Evolutionary conservation across 129 eudicot genomes (phyloP), one percentile per base, ranked within the genome.

Genomic region (Pulicaria dysenterica): DNA sequence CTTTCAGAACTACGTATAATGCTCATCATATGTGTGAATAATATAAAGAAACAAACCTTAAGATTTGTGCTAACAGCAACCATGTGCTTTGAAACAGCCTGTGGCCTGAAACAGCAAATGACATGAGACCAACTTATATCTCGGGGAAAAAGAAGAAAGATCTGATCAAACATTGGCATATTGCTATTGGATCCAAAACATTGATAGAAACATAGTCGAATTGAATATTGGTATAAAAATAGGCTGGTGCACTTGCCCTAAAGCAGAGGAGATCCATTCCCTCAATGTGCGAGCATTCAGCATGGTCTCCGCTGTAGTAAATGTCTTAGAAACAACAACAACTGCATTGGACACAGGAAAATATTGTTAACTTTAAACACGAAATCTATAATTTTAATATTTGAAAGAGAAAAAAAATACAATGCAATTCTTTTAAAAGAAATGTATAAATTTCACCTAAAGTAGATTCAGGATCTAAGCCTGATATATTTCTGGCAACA

Each of bases 31-130:
- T 11, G 54, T 50, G 64, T 14, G 17, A 75, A 31, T 37, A 58
- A 36, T 40, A 39, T 1, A 39, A 57, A 64, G 55, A 73, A 73
- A 76, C 58, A 17, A 74, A 90, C 99, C 87, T 77, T 84, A 10
- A 90, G 97, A 80, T 94, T 94, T 69, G 99, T 94, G 82, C 99
- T 94, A 78, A 94, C 99, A 77, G 99, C 99, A 76, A 94, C 99
- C 99, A 94, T 94, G 72, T 94, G 99, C 79, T 94, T 94, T 70
- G 97, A 88, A 67, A 94, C 99, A 14, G 99, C 99, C 45, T 86
- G 81, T 13, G 97, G 91, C 80, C 99, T 94, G 82, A 24, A 72
- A 64, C 65, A 69, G 50, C 53, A 82, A 45, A 61, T 34, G 7
- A 31, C 16, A 74, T 47, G 44, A 12, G 31, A 77, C 56, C 19